Base-by-base conservation (phyloP, 2,329 filamentous ascomycete species). In the Aspergillus sergii region DNA sequence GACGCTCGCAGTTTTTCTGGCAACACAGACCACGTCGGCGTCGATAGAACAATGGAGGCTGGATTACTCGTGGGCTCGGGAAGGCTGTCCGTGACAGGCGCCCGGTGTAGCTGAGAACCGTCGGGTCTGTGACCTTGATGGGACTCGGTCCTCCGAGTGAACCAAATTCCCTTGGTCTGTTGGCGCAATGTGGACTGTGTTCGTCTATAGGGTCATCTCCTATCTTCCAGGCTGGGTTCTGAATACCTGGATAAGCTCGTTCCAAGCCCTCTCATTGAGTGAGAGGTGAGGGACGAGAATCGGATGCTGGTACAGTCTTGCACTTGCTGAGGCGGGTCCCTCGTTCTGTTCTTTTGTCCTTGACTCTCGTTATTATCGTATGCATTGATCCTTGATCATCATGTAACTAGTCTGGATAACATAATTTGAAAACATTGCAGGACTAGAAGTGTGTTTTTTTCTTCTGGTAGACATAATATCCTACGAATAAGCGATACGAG, bases 141-240 rank as follows among this genome's bases (percentile, higher is more conserved):
- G 34, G 48, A 54, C 45, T 63, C 57, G 39, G 56, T 60, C 46
- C 56, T 48, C n/a, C 57, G 57, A 61, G 56, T 28, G 43, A 19
- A 50, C 39, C 7, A 16, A 26, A 50, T 26, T 48, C 28, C 32
- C 21, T 58, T 58, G 30, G 39, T 36, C 48, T 28, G 11, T 30
- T 48, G 54, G 32, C 30, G 26, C 45, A 2, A 32, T 26, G 53
- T 56, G 23, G n/a, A 34, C 28, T 60, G 59, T 62, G 57, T 54
- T 59, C 62, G 63, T 63, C 69, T 59, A 66, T 84, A 84, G 83
- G 82, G 63, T 83, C 83, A 85, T 85, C 82, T 77, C 80, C 83
- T 85, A 85, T 80, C 73, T 78, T 82, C 80, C 78, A 77, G 78
- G 81, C 81, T 82, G 78, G 80, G 62, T 76, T 69, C 66, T 62